Evolutionary conservation across 352 stramenopile species (phyloP), one percentile per base, ranked within the genome.

Genomic region (Phytophthora tentaculata): DNA sequence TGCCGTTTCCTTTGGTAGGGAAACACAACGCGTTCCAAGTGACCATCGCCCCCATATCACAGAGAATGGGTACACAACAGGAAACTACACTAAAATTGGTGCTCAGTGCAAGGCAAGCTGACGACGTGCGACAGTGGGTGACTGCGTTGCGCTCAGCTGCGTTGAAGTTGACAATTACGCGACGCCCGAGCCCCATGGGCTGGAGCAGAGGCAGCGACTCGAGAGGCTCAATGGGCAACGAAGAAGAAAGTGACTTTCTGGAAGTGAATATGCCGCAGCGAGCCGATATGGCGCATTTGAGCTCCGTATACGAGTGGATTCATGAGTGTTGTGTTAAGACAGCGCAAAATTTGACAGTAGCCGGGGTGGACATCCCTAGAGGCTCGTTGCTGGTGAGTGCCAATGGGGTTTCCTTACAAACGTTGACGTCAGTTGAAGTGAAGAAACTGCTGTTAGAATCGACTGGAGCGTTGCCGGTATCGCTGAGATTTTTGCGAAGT

Each of bases 341-440:
- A 8, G 56, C 69, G 26, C 74, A 77, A 29, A 84, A 77, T 45
- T 54, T 87, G 49, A 67, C 50, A 10, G 68, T 82, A 5, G 73
- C 61, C 5, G 63, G 61, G 0, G 59, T 79, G 0, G 45, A 75
- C 5, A 58, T 92, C 1, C 74, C 74, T 0, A 61, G 83, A 44
- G 84, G 84, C 2, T 88, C 82, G 1, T 73, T 92, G 51, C 60
- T 92, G 7, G 77, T 92, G 3, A 84, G 82, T 44, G 69, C 77
- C 26, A 89, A 90, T 64, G 82, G 81, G 0, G 77, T 89, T 43
- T 84, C 72, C 7, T 64, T 92, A 26, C 81, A 92, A 57, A 91
- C 82, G 9, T 60, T 92, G 28, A 76, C 59, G 12, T 62, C 77
- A 16, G 64, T 77, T 5, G 78, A 88, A 56, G 73, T 88, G 19